Evolutionary conservation across 331 rosid genomes (phyloP), one percentile per base, ranked within the genome.

Genomic region (Malus hybrid): DNA sequence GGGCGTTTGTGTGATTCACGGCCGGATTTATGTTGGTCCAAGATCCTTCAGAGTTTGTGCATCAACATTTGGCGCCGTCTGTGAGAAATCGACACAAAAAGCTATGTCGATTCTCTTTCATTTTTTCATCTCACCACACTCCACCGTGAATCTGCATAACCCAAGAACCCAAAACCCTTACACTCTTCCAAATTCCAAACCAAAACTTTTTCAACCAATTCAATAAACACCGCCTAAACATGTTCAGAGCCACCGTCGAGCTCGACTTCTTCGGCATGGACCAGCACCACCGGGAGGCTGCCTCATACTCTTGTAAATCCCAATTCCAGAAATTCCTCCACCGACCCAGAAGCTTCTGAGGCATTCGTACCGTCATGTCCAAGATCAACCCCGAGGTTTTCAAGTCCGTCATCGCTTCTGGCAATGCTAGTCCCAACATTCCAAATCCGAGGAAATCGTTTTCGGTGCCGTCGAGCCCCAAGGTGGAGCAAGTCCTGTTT

Each of bases 251-350:
- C 15, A 66, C 82, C 28, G 74, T 81, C 13, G 87, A 78, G 79
- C 80, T 86, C 48, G 89, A 86, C 32, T 86, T 86, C 81, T 74
- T 86, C 53, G 86, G 83, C 39, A 71, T 72, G 70, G 81, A 56
- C 20, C 32, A 68, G 14, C 68, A 60, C 6, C 68, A 56, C 7
- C 36, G 26, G 24, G 13, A 15, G 36, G 12, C 63, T 19, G 0
- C 64, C 50, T 2, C 78, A 15, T 5, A 72, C 1, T 26, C 78
- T 30, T 72, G 77, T 69, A 79, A 75, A 36, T 81, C 86, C 66
- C 86, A 80, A 70, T 82, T 82, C 80, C 89, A 79, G 77, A 83
- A 79, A 77, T 82, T 86, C 19, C 79, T 83, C 12, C 79, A 82
- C 24, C 80, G 84, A 61, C 86, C 79, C 39, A 60, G 86, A 76